Conservation (phyloP, 2,329 filamentous ascomycete species). For the Drechslerella coelobrocha region DNA sequence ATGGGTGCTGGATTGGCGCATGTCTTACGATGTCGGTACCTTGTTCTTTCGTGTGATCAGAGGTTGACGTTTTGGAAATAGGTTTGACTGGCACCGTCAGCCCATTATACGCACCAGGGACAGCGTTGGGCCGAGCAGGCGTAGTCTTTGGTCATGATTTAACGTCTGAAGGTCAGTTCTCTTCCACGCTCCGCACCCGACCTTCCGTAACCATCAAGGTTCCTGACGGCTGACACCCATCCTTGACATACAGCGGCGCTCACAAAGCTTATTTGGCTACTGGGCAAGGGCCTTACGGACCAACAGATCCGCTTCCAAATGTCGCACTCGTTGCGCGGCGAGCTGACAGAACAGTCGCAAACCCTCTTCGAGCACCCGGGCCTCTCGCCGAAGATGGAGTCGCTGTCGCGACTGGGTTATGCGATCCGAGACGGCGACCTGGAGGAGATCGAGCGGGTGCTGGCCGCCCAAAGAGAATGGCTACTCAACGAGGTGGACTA, state of each 20-base stretch:
- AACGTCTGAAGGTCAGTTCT: slow-evolving; percentile 71
- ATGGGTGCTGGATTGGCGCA: slow-evolving; percentile 55
- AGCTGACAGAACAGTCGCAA: slow-evolving; percentile 77
- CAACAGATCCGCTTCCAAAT: slow-evolving; percentile 74
- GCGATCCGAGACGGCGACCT: slow-evolving; percentile 77
- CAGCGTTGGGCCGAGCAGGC: slow-evolving; percentile 78
- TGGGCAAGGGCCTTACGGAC: slow-evolving; percentile 70
- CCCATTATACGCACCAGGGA: slow-evolving; percentile 77
- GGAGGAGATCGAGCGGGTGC: slow-evolving; percentile 56
- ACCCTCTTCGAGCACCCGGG: slow-evolving; percentile 79
- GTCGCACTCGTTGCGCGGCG: slow-evolving; percentile 77
- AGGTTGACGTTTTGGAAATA: slow-evolving; percentile 50
- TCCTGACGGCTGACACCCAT: neutral
- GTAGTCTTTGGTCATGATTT: slow-evolving; percentile 89
- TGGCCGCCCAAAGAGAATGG: slow-evolving; percentile 54
- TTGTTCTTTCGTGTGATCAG: neutral
- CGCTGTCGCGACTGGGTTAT: slow-evolving; percentile 78
- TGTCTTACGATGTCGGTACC: slow-evolving; percentile 56
- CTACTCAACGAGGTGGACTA: slow-evolving; percentile 58
- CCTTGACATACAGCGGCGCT: slow-evolving; percentile 68
- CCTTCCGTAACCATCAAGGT: neutral
- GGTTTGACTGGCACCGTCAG: slow-evolving; percentile 73
- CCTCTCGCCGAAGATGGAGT: slow-evolving; percentile 67
- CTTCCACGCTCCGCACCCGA: neutral
- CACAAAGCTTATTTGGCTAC: slow-evolving; percentile 86